Percentiles rank a stretch among this genome's conserved stretches.
These are phyloP conservation scores for Citrus glauca DNA, from an alignment of 345 rosid genomes.

Conservation along the genomic window DNA sequence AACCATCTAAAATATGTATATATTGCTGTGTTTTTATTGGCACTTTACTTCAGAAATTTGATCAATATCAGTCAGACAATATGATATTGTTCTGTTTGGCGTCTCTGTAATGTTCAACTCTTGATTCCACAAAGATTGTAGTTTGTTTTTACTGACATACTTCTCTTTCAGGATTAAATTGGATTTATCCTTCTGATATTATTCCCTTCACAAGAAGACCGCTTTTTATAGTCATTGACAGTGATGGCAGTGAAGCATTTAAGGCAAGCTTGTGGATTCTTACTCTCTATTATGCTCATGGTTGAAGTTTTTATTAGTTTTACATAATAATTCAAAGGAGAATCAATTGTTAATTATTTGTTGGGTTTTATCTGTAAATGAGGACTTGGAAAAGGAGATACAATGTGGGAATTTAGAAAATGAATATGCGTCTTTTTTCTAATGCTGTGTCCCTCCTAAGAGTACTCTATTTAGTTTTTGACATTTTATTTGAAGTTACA, in stretches of 20 bases:
- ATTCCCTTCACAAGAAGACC: conserved; percentile 92
- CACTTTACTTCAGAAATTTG: background rate
- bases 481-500: background rate
- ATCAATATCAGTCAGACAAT: background rate
- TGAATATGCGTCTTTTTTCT: background rate
- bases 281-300: conserved; percentile 3
- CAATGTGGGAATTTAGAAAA: background rate
- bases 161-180: conserved; percentile 60
- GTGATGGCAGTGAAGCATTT: conserved; percentile 67
- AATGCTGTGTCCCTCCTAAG: background rate
- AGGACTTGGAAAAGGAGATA: background rate
- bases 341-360: background rate
- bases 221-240: conserved; percentile 75
- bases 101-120: background rate
- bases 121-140: background rate
- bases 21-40: background rate
- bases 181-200: conserved; percentile 77
- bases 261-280: conserved; percentile 42
- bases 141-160: conserved; percentile 14
- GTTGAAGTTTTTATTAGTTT: background rate
- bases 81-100: background rate
- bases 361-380: background rate
- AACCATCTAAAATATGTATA: too few relatives aligned
- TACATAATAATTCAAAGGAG: background rate
- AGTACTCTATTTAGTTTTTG: background rate